Evolutionary conservation across 2,329 filamentous ascomycete species (phyloP).

Genomic region (Bipolaris bicolor): DNA sequence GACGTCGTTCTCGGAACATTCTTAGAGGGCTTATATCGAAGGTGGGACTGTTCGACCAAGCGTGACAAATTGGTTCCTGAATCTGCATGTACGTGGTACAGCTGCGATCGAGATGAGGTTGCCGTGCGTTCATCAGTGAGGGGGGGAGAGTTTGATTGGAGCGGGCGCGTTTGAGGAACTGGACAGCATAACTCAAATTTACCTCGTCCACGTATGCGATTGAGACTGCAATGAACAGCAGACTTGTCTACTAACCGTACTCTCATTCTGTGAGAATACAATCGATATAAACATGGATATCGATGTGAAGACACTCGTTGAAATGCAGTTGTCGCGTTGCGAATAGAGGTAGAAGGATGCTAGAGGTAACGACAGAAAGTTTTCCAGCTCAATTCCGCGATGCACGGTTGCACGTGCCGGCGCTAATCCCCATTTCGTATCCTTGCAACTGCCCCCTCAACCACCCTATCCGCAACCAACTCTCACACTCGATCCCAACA

Average conservation of each 20-base stretch:
- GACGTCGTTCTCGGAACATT: constrained; percentile 47
- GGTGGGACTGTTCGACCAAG: constrained; percentile 45
- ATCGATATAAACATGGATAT: not conserved
- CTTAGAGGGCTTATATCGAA: constrained; percentile 49
- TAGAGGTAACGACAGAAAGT: not conserved
- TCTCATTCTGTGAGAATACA: not conserved
- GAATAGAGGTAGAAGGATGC: constrained; percentile 1
- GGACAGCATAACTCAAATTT: not conserved
- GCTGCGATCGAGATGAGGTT: not conserved
- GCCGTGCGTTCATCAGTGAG: not conserved
- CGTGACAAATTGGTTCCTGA: constrained; percentile 51
- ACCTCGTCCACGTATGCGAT: not conserved
- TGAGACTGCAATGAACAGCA: not conserved
- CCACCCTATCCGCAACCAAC: constrained; percentile 2
- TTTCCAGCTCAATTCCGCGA: constrained; percentile 11
- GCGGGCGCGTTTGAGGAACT: not conserved
- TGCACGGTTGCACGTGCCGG: constrained; percentile 17
- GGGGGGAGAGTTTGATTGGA: not conserved
- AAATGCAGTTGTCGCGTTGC: not conserved
- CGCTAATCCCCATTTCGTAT: constrained; percentile 14
- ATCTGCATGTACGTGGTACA: not conserved
- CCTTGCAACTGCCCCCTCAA: constrained; percentile 11
- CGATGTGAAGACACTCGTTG: not conserved
- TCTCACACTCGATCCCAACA: not conserved
- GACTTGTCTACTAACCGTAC: not conserved